Evolutionary conservation across 108 stramenopile genomes (phyloP).

Genomic region (Fragilaria crotonensis): DNA sequence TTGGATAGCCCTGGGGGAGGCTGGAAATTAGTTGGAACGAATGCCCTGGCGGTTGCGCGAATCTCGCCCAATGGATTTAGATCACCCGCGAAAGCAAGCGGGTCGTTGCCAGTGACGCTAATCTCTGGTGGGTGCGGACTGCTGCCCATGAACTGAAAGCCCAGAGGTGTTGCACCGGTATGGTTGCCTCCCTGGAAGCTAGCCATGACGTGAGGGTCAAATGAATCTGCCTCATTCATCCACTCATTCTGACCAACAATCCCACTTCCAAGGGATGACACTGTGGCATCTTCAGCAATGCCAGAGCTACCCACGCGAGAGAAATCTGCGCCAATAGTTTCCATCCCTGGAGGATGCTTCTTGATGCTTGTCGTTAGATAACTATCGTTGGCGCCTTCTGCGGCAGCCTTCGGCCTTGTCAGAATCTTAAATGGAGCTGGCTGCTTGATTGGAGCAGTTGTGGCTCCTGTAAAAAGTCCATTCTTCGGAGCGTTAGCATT

Average conservation of each 20-base stretch:
- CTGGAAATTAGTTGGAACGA: constrained; percentile 49
- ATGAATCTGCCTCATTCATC: constrained; percentile 5
- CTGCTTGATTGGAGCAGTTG: background rate
- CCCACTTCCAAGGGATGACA: constrained; percentile 6
- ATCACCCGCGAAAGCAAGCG: constrained; percentile 1
- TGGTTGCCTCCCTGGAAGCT: background rate
- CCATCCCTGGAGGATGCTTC: background rate
- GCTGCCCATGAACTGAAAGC: background rate
- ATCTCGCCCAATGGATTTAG: constrained; percentile 53
- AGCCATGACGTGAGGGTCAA: constrained; percentile 4
- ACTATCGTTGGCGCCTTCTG: too few species aligned
- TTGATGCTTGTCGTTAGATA: background rate
- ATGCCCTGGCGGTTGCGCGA: constrained; percentile 67
- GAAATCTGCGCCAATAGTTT: background rate
- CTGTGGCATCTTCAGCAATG: background rate
- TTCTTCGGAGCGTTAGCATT: too few species aligned
- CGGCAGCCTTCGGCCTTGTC: background rate
- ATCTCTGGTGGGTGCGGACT: background rate
- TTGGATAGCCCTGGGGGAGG: background rate
- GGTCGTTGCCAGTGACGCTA: background rate
- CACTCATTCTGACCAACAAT: constrained; percentile 2
- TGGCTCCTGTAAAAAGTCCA: too few species aligned
- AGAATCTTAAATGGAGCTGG: background rate
- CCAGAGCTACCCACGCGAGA: background rate
- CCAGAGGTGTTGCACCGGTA: too few species aligned